These are phyloP conservation scores for Haematococcus lacustris DNA, from an alignment of 139 green algal genomes.

Conservation along the genomic window DNA sequence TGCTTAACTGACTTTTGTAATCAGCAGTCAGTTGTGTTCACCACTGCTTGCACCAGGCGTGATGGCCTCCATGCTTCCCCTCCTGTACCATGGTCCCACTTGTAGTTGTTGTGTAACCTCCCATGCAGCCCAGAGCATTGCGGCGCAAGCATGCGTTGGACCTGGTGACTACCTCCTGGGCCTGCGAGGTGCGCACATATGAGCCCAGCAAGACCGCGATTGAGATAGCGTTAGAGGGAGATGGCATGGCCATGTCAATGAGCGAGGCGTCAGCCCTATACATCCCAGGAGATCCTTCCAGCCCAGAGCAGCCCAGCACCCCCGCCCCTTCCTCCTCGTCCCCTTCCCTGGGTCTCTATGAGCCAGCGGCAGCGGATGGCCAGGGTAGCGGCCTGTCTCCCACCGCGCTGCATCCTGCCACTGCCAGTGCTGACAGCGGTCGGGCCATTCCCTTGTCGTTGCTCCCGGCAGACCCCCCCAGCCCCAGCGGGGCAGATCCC, in stretches of 20 bases:
- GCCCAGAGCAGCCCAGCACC: neutral
- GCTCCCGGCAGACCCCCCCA: neutral
- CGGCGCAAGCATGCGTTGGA: constrained; percentile 33
- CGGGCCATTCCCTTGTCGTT: neutral
- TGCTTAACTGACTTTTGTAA: too few species aligned
- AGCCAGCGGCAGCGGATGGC: too few species aligned
- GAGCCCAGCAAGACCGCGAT: constrained; percentile 21
- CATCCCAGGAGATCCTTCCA: neutral
- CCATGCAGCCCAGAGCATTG: constrained; percentile 15
- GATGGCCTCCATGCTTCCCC: too few species aligned
- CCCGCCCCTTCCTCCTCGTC: constrained; percentile 5
- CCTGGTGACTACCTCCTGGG: constrained; percentile 61
- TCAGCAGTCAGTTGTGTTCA: too few species aligned
- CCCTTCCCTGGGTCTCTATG: too few species aligned
- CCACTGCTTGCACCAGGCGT: too few species aligned
- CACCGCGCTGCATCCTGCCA: neutral
- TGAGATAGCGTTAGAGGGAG: constrained; percentile 42
- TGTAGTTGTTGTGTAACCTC: too few species aligned
- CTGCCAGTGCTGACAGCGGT: neutral
- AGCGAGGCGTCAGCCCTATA: neutral
- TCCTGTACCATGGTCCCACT: too few species aligned
- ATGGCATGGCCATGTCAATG: constrained; percentile 57
- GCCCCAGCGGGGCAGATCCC: neutral
- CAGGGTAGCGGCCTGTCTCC: too few species aligned
- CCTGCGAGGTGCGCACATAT: constrained; percentile 38